phyloP scores from a whole-genome alignment of 148 eudicot species.

The Diospyros kaki region DNA sequence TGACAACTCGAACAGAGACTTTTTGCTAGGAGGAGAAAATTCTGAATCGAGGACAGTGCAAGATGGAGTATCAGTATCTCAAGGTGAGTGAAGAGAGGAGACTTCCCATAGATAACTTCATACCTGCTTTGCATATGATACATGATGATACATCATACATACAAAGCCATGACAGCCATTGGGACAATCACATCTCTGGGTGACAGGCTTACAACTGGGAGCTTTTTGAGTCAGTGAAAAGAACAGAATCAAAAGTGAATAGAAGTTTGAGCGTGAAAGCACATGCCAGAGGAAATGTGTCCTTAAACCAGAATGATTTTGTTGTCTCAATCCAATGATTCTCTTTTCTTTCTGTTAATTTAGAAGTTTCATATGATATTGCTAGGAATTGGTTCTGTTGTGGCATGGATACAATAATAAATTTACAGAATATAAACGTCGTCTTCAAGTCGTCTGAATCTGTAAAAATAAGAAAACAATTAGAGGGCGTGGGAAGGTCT shows the following conservation, averaged over 20 bases:
- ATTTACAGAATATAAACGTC: too few relatives aligned
- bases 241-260: neutral
- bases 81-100: constrained; percentile 15
- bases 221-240: neutral
- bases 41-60: constrained; percentile 19
- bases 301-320: neutral
- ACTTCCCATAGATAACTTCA: constrained; percentile 12
- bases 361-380: too few relatives aligned
- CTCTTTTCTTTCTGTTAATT: neutral
- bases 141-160: neutral
- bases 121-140: neutral
- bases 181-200: too few relatives aligned
- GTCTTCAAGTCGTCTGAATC: too few relatives aligned
- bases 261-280: neutral
- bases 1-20: constrained; percentile 21
- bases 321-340: neutral
- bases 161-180: too few relatives aligned
- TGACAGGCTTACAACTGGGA: neutral
- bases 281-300: neutral
- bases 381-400: too few relatives aligned
- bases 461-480: too few relatives aligned
- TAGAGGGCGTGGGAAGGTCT: too few relatives aligned
- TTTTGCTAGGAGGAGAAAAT: constrained; percentile 8
- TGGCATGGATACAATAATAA: too few relatives aligned
- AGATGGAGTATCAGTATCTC: constrained; percentile 11